These are phyloP conservation scores for Monosporascus sp. DNA, from an alignment of 2,329 filamentous ascomycete genomes.

Conservation along the genomic window DNA sequence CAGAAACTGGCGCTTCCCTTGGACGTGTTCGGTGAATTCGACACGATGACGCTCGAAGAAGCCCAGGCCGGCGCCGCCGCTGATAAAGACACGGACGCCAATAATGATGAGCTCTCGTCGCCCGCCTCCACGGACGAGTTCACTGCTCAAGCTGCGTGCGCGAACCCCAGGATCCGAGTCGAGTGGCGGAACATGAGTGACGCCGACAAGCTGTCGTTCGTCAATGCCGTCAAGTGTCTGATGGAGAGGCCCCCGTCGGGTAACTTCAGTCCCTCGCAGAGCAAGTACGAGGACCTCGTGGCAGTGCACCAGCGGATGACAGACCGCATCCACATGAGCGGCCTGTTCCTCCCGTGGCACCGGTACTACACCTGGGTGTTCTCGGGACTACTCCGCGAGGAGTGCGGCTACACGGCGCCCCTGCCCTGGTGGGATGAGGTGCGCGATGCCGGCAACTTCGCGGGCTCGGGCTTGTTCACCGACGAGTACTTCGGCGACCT, in stretches of 20 bases:
- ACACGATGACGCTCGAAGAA: slow-evolving; percentile 22
- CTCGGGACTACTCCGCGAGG: slow-evolving; percentile 31
- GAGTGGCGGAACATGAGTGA: slow-evolving; percentile 28
- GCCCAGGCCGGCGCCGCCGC: slow-evolving; percentile 16
- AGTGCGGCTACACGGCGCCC: slow-evolving; percentile 31
- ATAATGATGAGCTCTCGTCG: too few species aligned
- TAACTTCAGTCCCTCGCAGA: slow-evolving; percentile 19
- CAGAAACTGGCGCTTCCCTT: slow-evolving; percentile 3
- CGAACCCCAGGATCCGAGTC: slow-evolving; percentile 20
- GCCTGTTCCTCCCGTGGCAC: slow-evolving; percentile 35
- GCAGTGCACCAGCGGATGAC: slow-evolving; percentile 32
- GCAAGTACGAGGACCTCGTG: slow-evolving; percentile 33
- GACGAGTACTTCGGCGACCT: slow-evolving; percentile 24
- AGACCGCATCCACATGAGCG: slow-evolving; percentile 25
- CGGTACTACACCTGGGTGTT: slow-evolving; percentile 31
- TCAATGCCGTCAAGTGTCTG: slow-evolving; percentile 30
- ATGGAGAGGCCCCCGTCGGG: slow-evolving; percentile 24
- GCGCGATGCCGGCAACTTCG: slow-evolving; percentile 27
- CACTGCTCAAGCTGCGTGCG: slow-evolving; percentile 14
- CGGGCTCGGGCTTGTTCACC: slow-evolving; percentile 25
- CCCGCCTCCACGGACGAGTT: slow-evolving; percentile 11
- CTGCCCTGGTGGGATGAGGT: slow-evolving; percentile 38
- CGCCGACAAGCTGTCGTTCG: slow-evolving; percentile 24
- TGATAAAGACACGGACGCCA: slow-evolving; percentile 2
- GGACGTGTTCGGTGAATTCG: slow-evolving; percentile 21